Percentiles rank a stretch among this genome's conserved stretches.
Conservation (phyloP, 2,329 filamentous ascomycete species). For the Aspergillus thermomutatus region DNA sequence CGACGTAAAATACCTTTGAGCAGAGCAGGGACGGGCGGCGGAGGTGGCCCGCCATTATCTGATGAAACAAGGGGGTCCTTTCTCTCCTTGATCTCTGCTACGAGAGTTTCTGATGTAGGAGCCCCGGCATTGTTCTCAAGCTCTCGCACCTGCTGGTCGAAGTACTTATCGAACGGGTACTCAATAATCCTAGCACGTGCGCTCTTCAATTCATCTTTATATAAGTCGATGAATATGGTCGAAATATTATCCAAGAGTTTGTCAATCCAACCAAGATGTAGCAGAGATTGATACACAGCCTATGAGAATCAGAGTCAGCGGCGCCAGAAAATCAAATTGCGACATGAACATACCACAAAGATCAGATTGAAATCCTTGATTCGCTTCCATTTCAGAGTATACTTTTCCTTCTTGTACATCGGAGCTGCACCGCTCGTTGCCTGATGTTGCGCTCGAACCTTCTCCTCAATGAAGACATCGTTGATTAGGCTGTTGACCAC, state of each 20-base stretch:
- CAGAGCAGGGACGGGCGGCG: slow-evolving; percentile 51
- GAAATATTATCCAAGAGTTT: slow-evolving; percentile 93
- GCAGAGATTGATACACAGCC: slow-evolving; percentile 94
- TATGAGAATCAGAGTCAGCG: slow-evolving; percentile 37
- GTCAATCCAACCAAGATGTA: slow-evolving; percentile 96
- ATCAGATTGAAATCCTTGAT: slow-evolving; percentile 91
- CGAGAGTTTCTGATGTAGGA: slow-evolving; percentile 45
- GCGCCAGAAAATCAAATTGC: slow-evolving; percentile 7
- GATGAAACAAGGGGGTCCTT: slow-evolving; percentile 48
- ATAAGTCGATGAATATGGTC: slow-evolving; percentile 85
- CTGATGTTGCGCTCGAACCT: slow-evolving; percentile 57
- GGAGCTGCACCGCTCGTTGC: slow-evolving; percentile 62
- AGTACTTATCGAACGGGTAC: slow-evolving; percentile 88
- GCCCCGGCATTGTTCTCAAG: slow-evolving; percentile 49
- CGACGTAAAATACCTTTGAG: slow-evolving; percentile 40
- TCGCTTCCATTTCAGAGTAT: slow-evolving; percentile 90
- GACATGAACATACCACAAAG: slow-evolving; percentile 69
- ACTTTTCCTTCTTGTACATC: slow-evolving; percentile 84
- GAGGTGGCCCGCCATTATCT: slow-evolving; percentile 48
- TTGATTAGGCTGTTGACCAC: slow-evolving; percentile 93
- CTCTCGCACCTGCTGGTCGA: slow-evolving; percentile 86
- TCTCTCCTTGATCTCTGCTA: slow-evolving; percentile 40
- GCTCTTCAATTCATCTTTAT: slow-evolving; percentile 80
- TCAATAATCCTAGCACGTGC: slow-evolving; percentile 73
- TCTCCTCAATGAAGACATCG: slow-evolving; percentile 97